Conservation (phyloP, 2,329 filamentous ascomycete genomes). For the Diaporthe aspalathi region DNA sequence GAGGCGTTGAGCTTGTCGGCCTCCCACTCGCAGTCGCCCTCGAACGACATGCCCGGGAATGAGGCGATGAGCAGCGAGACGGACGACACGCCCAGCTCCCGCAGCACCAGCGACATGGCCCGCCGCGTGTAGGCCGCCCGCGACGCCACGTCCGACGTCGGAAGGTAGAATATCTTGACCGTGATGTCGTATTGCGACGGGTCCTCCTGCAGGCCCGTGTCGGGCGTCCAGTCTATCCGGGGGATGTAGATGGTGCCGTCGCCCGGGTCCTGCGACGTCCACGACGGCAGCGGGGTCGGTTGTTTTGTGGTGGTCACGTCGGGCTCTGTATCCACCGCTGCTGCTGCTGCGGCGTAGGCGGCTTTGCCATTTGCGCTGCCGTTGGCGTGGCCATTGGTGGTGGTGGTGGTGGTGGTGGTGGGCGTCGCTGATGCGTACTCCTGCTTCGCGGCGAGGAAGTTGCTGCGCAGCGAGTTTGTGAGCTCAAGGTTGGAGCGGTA, state of each 20-base stretch:
- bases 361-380: conserved; percentile 39
- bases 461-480: conserved; percentile 86
- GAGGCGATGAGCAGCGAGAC: conserved; percentile 93
- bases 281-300: conserved; percentile 57
- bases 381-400: conserved; percentile 44
- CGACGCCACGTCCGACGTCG: conserved; percentile 69
- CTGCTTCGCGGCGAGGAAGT: conserved; percentile 80
- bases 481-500: conserved; percentile 94
- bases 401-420: conserved; percentile 42
- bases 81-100: conserved; percentile 78
- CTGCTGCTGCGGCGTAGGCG: conserved; percentile 35
- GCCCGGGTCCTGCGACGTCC: conserved; percentile 75
- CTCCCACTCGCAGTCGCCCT: conserved; percentile 88
- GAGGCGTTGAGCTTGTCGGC: conserved; percentile 71
- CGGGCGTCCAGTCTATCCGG: conserved; percentile 75
- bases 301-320: conserved; percentile 40
- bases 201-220: conserved; percentile 81
- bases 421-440: conserved; percentile 57
- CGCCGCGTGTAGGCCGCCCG: conserved; percentile 79
- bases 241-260: conserved; percentile 78
- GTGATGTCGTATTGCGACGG: conserved; percentile 91
- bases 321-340: conserved; percentile 41
- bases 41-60: conserved; percentile 93
- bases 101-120: conserved; percentile 82
- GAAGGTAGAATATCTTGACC: conserved; percentile 93